Base-by-base conservation (phyloP, 345 rosid species). In the Citrus cavaleriei region DNA sequence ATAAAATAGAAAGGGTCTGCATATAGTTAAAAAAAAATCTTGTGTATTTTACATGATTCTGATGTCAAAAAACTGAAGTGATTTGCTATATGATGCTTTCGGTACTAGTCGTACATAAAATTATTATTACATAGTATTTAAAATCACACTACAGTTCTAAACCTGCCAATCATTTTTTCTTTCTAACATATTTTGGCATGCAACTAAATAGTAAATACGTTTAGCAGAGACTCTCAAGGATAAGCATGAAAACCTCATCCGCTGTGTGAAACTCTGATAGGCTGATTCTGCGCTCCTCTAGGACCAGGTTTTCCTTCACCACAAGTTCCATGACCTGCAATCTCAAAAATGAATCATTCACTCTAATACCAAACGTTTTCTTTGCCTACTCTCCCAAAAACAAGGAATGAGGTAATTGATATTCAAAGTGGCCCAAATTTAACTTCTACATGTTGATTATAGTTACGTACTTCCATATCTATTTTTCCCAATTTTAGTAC, bases 181-280 rank as follows among this genome's bases (percentile, higher is more conserved):
- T 16, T 24, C 37, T 58, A 18, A 55, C 19, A 35, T 32, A 37
- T 22, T 68, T 68, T 54, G 57, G 21, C 22, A 54, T 54, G 7
- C 22, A 65, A 7, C 34, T 65, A 65, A 63, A 38, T 2, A 38
- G 42, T 38, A 2, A 38, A 19, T 65, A 13, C 0, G 5, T 34
- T 34, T 65, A 37, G 28, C 42, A 40, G 18, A 77, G 49, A 60
- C 37, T 58, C 16, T 37, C 51, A 30, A 12, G 61, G 75, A 68
- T 32, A 60, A 76, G 28, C 72, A 64, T 12, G 37, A 66, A 68
- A 73, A 93, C 97, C 97, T 95, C 98, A 80, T 95, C 92, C 46
- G 97, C 97, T 68, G 94, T 88, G 71, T 95, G 97, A 74, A 95
- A 92, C 80, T 95, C 97, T 0, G 97, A 93, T 76, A 95, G 81